These are phyloP conservation scores for Stagonosporopsis vannaccii DNA, from an alignment of 2,329 filamentous ascomycete genomes.

Conservation along the genomic window DNA sequence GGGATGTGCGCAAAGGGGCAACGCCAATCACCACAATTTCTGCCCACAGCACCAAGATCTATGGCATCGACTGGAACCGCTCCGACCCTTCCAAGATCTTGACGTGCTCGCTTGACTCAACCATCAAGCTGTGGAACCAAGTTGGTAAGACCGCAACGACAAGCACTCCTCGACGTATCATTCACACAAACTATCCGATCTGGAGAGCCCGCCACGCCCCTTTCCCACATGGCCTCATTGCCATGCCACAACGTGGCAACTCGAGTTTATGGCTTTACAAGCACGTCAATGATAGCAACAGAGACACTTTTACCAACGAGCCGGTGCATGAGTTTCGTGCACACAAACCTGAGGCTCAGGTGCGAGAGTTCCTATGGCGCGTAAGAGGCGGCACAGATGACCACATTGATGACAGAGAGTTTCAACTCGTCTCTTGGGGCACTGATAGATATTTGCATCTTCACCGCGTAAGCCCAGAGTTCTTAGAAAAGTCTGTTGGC, in stretches of 20 bases:
- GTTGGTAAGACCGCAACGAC: conserved; percentile 60
- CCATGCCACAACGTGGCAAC: conserved; percentile 91
- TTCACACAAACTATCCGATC: conserved; percentile 83
- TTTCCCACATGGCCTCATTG: conserved; percentile 83
- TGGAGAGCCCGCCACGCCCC: conserved; percentile 92
- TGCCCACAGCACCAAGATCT: conserved; percentile 92
- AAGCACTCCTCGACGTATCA: conserved; percentile 62
- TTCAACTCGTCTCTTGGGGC: conserved; percentile 93
- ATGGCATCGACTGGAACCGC: conserved; percentile 93
- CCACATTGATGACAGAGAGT: conserved; percentile 82
- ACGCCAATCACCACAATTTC: conserved; percentile 82
- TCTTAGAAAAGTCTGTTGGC: conserved; percentile 71
- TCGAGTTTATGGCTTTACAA: conserved; percentile 87
- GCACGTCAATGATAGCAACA: conserved; percentile 57
- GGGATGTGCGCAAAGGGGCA: conserved; percentile 84
- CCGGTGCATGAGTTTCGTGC: conserved; percentile 59
- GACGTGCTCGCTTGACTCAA: conserved; percentile 90
- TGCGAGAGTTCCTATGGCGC: conserved; percentile 92
- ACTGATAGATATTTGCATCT: conserved; percentile 83
- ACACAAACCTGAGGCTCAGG: conserved; percentile 64
- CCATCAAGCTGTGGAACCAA: conserved; percentile 94
- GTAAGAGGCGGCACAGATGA: conserved; percentile 71
- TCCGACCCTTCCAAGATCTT: conserved; percentile 74
- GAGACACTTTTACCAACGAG: conserved; percentile 34
- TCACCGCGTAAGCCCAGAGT: conserved; percentile 72